Evolutionary conservation across 2,329 filamentous ascomycete genomes (phyloP).

Genomic region (Colletotrichum kahawae): DNA sequence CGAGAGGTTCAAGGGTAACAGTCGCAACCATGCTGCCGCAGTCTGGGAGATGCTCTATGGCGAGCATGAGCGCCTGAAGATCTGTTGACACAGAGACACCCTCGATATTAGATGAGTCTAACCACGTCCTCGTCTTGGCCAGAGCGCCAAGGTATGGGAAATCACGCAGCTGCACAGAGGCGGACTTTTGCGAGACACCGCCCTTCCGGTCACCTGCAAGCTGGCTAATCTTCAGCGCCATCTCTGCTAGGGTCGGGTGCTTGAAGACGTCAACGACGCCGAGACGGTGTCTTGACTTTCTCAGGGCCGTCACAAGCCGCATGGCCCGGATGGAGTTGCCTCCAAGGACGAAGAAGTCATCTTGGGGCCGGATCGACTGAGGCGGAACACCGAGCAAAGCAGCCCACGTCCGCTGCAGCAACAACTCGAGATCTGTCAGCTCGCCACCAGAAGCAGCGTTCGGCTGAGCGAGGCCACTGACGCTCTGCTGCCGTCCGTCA

Average conservation of each 20-base stretch:
- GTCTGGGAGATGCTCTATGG: neutral
- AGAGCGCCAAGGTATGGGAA: neutral
- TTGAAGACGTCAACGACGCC: neutral
- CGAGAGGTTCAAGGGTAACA: neutral
- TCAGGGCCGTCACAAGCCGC: neutral
- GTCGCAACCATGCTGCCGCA: neutral
- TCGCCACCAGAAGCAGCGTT: neutral
- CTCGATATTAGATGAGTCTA: neutral
- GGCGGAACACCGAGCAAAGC: neutral
- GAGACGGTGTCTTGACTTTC: neutral
- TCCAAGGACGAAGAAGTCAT: neutral
- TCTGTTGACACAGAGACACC: neutral
- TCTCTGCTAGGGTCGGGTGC: neutral
- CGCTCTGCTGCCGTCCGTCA: neutral
- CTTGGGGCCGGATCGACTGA: neutral
- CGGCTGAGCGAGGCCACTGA: accelerated
- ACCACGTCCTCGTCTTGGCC: neutral
- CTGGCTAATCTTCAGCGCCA: neutral
- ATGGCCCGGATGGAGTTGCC: neutral
- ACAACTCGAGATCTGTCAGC: neutral
- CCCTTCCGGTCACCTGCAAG: neutral
- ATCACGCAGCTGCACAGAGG: neutral
- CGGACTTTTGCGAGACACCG: neutral
- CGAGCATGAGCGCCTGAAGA: neutral
- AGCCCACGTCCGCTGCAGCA: neutral